These are phyloP conservation scores for Alternaria solani DNA, from an alignment of 2,329 filamentous ascomycete genomes.

Conservation along the genomic window DNA sequence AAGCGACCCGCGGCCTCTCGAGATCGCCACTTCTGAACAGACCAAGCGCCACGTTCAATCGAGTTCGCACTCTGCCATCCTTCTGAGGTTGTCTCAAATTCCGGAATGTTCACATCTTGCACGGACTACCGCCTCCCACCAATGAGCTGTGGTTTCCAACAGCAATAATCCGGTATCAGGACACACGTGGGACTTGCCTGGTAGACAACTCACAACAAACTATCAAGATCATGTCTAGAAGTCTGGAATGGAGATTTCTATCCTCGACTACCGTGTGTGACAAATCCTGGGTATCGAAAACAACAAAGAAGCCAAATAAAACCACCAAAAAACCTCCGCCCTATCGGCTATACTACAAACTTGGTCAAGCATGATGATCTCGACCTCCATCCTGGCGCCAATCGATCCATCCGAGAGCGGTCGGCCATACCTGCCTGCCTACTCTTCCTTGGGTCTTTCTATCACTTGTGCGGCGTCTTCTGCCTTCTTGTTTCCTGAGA, in stretches of 20 bases:
- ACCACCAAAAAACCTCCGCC: fast-evolving
- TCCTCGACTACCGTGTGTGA: background rate
- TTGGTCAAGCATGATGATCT: too few relatives aligned
- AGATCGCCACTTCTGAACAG: background rate
- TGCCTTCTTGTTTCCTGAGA: background rate
- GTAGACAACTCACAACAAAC: background rate
- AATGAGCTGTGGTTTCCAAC: background rate
- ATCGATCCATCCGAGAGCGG: background rate
- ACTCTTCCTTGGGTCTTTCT: background rate
- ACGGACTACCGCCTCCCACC: background rate
- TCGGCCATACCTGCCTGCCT: too few relatives aligned
- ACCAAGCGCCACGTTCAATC: background rate
- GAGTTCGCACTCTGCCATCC: background rate
- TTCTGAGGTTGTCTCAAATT: background rate
- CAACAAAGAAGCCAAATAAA: background rate
- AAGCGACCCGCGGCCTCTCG: background rate
- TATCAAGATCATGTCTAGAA: background rate
- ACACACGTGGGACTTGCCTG: background rate
- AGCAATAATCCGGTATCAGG: background rate
- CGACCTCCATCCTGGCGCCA: background rate
- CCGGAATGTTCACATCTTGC: background rate
- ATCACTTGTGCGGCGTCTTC: background rate
- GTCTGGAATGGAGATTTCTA: background rate
- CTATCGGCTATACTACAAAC: background rate
- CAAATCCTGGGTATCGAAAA: constrained; percentile 1